Base-by-base conservation (phyloP, 2,329 filamentous ascomycete genomes). In the Zasmidium citrigriseum region DNA sequence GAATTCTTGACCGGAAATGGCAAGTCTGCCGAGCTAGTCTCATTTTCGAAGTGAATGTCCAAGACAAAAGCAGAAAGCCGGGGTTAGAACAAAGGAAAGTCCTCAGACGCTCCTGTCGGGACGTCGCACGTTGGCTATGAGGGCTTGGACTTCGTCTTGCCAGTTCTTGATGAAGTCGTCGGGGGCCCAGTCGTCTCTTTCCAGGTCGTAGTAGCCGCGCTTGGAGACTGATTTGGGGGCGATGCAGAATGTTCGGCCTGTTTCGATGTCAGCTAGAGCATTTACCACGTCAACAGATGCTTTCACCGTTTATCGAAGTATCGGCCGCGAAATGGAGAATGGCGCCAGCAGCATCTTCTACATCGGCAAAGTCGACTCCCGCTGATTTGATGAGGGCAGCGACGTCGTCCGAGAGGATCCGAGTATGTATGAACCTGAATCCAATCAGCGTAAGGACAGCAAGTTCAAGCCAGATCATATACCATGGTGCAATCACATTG, bases 401-500 rank as follows among this genome's bases (percentile, higher is more conserved):
- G 2, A 58, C 52, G 22, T 64, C 59, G 5, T 61, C 45, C 14
- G 67, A 62, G 5, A 68, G 59, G 23, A 71, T 67, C 9, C 56
- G 46, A n/a, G 68, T 69, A 25, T 57, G 56, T 11, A 67, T 61
- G 55, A 66, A 67, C 65, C 67, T 65, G 51, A n/a, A n/a, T n/a
- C n/a, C n/a, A n/a, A n/a, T n/a, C n/a, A n/a, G n/a, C n/a, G n/a
- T n/a, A n/a, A n/a, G n/a, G n/a, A n/a, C n/a, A n/a, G n/a, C n/a
- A n/a, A n/a, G n/a, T n/a, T n/a, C n/a, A n/a, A n/a, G n/a, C n/a
- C n/a, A n/a, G n/a, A n/a, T n/a, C n/a, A n/a, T 60, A 12, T 46
- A 69, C 64, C 65, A 70, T 44, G 68, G 68, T n/a, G 68, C 65
- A 14, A 70, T 63, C 12, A 80, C 76, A 54, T 78, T 79, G 48